Conservation (phyloP, 2,329 filamentous ascomycete species). For the Monilinia laxa region DNA sequence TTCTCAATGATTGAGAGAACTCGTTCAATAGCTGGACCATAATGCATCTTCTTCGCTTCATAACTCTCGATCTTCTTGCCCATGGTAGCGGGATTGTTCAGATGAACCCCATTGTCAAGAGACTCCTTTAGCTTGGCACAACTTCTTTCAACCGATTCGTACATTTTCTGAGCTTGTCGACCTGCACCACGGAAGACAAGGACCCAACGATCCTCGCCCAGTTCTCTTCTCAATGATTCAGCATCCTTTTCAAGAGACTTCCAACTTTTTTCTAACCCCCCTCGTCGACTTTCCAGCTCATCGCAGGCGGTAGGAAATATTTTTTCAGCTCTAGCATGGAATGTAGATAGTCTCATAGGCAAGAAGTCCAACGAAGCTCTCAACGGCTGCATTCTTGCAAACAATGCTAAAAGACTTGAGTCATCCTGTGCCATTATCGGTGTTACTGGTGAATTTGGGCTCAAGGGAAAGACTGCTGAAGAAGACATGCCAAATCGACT, state of each 20-base stretch:
- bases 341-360: slow-evolving; percentile 88
- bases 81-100: slow-evolving; percentile 68
- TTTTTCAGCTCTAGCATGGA: slow-evolving; percentile 71
- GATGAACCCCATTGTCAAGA: slow-evolving; percentile 70
- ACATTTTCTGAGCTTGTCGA: slow-evolving; percentile 92
- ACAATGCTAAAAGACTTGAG: slow-evolving; percentile 81
- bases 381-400: slow-evolving; percentile 92
- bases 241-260: slow-evolving; percentile 87
- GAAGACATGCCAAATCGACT: slow-evolving; percentile 69
- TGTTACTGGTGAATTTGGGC: slow-evolving; percentile 59
- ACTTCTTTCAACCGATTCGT: slow-evolving; percentile 88
- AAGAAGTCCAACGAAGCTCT: slow-evolving; percentile 92
- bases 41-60: slow-evolving; percentile 92
- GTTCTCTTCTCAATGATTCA: slow-evolving; percentile 81
- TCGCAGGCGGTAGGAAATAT: slow-evolving; percentile 89
- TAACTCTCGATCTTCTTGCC: slow-evolving; percentile 88
- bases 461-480: slow-evolving; percentile 55
- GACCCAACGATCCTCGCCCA: slow-evolving; percentile 95
- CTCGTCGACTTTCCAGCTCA: slow-evolving; percentile 75
- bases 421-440: slow-evolving; percentile 71
- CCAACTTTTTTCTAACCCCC: slow-evolving; percentile 78
- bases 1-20: slow-evolving; percentile 92
- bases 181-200: slow-evolving; percentile 92
- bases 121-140: slow-evolving; percentile 78
- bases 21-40: slow-evolving; percentile 87